Conservation (phyloP, 208 protist species). For the Crithidia expoeki region DNA sequence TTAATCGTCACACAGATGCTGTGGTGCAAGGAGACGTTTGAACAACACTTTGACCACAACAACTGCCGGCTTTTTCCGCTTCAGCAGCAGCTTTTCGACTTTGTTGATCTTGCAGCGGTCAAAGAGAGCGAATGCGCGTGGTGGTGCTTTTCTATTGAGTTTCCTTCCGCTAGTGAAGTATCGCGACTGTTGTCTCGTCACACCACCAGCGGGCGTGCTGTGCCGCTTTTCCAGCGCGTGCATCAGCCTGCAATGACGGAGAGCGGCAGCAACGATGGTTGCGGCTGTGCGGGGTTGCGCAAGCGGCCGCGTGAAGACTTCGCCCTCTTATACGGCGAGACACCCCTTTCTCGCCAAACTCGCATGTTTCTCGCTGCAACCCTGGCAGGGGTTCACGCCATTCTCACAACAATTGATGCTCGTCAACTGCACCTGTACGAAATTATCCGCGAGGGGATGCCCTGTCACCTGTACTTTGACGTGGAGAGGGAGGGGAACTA, state of each 20-base stretch:
- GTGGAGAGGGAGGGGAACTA: constrained; percentile 74
- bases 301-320: constrained; percentile 52
- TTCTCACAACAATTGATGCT: constrained; percentile 46
- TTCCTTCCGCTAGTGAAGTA: constrained; percentile 67
- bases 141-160: constrained; percentile 84
- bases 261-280: not conserved
- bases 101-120: constrained; percentile 46
- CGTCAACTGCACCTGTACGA: constrained; percentile 85
- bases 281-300: not conserved
- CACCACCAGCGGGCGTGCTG: not conserved
- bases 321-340: constrained; percentile 63
- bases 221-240: constrained; percentile 9
- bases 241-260: not conserved
- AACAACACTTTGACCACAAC: constrained; percentile 46
- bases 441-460: constrained; percentile 68
- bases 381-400: constrained; percentile 22
- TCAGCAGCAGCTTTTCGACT: constrained; percentile 83
- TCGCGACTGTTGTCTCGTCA: constrained; percentile 44
- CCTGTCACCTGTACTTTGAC: constrained; percentile 88
- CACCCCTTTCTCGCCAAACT: constrained; percentile 61
- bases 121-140: constrained; percentile 17
- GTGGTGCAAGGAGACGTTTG: constrained; percentile 82
- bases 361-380: constrained; percentile 83
- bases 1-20: constrained; percentile 37
- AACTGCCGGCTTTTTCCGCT: constrained; percentile 67